phyloP scores from a whole-genome alignment of 2,329 filamentous ascomycete species.

The Colletotrichum caudatum region DNA sequence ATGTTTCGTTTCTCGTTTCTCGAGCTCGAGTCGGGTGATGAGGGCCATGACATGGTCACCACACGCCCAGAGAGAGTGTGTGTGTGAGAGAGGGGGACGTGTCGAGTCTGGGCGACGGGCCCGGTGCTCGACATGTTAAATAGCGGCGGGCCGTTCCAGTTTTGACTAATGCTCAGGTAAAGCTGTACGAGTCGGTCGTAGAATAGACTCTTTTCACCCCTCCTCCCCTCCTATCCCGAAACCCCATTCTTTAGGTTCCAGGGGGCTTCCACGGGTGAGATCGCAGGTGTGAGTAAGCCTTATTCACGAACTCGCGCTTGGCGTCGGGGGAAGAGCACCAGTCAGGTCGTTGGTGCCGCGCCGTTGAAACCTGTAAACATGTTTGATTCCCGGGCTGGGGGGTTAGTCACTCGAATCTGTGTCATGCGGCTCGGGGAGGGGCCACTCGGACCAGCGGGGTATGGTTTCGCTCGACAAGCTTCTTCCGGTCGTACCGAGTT shows the following conservation, averaged over 20 bases:
- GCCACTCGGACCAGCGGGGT: neutral
- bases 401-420: neutral
- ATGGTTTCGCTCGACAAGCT: neutral
- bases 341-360: neutral
- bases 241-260: no score
- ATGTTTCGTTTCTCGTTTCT: no score
- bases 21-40: neutral
- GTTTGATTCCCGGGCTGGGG: neutral
- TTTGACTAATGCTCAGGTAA: neutral
- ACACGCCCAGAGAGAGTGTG: no score
- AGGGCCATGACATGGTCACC: neutral
- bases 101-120: neutral
- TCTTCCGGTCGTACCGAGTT: no score
- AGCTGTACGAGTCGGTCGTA: neutral
- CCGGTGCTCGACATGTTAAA: neutral
- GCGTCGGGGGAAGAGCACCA: no score
- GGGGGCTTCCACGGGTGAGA: neutral
- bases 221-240: no score
- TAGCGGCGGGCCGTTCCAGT: neutral
- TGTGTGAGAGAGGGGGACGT: neutral
- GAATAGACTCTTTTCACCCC: neutral
- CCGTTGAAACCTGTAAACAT: neutral
- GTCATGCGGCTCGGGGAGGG: neutral
- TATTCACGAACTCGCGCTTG: neutral
- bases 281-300: neutral